These are phyloP conservation scores for Chlamydomonas applanata DNA, from an alignment of 139 green algal species.

Conservation along the genomic window DNA sequence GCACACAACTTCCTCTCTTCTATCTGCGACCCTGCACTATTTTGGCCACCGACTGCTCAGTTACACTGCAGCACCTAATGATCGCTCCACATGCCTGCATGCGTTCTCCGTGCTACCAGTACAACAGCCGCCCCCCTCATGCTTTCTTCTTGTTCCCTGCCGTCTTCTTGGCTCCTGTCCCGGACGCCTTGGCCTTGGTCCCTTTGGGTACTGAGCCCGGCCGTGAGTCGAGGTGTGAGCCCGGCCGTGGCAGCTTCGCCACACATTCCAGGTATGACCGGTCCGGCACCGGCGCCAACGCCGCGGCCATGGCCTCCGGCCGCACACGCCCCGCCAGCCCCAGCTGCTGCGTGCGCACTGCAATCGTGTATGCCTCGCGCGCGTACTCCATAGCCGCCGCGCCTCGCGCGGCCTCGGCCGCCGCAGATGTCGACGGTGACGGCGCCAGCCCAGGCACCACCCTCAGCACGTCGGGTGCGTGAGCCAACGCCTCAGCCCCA, in stretches of 20 bases:
- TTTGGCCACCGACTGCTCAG: too few species aligned
- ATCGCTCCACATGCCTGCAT: not conserved
- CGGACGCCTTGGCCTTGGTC: too few species aligned
- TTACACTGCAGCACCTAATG: too few species aligned
- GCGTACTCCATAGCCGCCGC: not conserved
- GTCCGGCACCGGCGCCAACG: constrained; percentile 35
- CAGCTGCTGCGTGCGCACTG: constrained; percentile 2
- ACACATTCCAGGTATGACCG: constrained; percentile 36
- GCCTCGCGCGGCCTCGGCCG: not conserved
- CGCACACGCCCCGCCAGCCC: not conserved
- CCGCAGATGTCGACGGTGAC: not conserved
- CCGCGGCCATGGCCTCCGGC: constrained; percentile 9
- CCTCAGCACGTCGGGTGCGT: not conserved
- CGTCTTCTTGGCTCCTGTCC: too few species aligned
- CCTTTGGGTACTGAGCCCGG: constrained; percentile 13
- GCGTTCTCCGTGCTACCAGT: too few species aligned
- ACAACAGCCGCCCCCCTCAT: too few species aligned
- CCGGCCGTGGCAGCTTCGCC: constrained; percentile 24
- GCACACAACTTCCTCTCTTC: too few species aligned
- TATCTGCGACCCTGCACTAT: too few species aligned
- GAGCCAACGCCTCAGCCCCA: not conserved
- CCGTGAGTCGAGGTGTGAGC: constrained; percentile 19
- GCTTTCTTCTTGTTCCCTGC: too few species aligned
- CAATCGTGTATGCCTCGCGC: not conserved
- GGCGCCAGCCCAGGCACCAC: constrained; percentile 3